These are phyloP conservation scores for Suhomyces sp. DNA, from an alignment of 805 yeast genomes.

Conservation along the genomic window DNA sequence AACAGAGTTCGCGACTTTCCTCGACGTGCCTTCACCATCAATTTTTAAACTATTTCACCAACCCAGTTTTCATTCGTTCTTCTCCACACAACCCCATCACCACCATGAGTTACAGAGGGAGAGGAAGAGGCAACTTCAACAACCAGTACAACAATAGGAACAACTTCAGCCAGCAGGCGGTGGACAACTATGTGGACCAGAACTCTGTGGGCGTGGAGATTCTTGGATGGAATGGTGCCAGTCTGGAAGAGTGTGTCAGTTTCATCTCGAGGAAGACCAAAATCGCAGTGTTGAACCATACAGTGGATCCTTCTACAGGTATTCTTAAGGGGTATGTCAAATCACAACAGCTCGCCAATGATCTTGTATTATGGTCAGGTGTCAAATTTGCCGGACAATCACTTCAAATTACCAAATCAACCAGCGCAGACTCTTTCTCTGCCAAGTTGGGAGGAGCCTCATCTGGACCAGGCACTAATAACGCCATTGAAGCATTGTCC, in stretches of 20 bases:
- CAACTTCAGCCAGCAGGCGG: slow-evolving; percentile 19
- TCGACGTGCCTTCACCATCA: too few relatives aligned
- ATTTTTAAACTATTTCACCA: too few relatives aligned
- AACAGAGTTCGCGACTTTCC: too few relatives aligned
- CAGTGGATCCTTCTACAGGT: slow-evolving; percentile 49
- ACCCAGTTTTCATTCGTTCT: too few relatives aligned
- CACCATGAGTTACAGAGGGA: slow-evolving; percentile 40
- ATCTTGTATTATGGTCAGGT: slow-evolving; percentile 65
- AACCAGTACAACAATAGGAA: slow-evolving; percentile 15
- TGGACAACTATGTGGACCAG: slow-evolving; percentile 27
- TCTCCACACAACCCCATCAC: too few relatives aligned
- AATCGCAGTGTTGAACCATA: slow-evolving; percentile 52
- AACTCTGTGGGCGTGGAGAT: slow-evolving; percentile 57
- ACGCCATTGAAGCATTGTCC: slow-evolving; percentile 63
- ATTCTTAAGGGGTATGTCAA: slow-evolving; percentile 60
- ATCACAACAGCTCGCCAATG: slow-evolving; percentile 54
- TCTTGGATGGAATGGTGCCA: slow-evolving; percentile 80
- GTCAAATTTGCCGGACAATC: slow-evolving; percentile 75
- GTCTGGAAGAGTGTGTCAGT: slow-evolving; percentile 61
- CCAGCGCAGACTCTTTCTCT: slow-evolving; percentile 16
- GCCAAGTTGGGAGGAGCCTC: slow-evolving; percentile 10
- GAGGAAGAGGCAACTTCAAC: slow-evolving; percentile 24
- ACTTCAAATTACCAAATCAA: slow-evolving; percentile 50
- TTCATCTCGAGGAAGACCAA: slow-evolving; percentile 70
- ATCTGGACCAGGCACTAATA: slow-evolving; percentile 15